Conservation (phyloP, 306 rosid species). For the Mimosa bimucronata region DNA sequence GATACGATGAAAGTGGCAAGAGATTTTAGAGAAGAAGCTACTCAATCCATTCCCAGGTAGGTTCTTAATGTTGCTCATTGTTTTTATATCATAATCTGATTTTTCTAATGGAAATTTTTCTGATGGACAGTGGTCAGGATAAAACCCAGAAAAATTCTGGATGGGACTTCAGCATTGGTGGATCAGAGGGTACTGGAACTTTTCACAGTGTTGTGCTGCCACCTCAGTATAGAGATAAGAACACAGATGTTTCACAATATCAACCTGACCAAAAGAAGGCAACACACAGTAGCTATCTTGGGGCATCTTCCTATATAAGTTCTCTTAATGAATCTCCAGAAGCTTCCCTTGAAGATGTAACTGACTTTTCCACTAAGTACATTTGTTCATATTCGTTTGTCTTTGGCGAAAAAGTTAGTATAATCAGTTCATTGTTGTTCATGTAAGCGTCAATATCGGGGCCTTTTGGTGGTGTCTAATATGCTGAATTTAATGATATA, state of each 20-base stretch:
- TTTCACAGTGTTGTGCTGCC: neutral
- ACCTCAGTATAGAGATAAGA: conserved; percentile 17
- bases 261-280: neutral
- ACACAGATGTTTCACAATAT: neutral
- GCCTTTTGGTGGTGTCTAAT: neutral
- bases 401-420: conserved; percentile 4
- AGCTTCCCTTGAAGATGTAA: conserved; percentile 26
- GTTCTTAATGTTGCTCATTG: neutral
- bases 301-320: conserved; percentile 6
- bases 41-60: conserved; percentile 16
- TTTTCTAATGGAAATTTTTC: neutral
- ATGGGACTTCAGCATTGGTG: conserved; percentile 31
- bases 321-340: neutral
- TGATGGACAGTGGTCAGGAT: conserved; percentile 16
- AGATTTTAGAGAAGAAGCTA: neutral
- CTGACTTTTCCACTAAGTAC: neutral
- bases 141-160: conserved; percentile 1
- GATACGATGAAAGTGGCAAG: conserved; percentile 12
- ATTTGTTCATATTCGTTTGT: neutral
- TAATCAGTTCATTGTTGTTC: neutral
- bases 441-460: neutral
- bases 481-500: neutral
- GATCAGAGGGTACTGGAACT: conserved; percentile 16
- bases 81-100: neutral
- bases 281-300: neutral